Percentiles rank a stretch among this genome's conserved stretches.
phyloP scores from a whole-genome alignment of 176 grass and related monocot species.

The Stipa capillata region DNA sequence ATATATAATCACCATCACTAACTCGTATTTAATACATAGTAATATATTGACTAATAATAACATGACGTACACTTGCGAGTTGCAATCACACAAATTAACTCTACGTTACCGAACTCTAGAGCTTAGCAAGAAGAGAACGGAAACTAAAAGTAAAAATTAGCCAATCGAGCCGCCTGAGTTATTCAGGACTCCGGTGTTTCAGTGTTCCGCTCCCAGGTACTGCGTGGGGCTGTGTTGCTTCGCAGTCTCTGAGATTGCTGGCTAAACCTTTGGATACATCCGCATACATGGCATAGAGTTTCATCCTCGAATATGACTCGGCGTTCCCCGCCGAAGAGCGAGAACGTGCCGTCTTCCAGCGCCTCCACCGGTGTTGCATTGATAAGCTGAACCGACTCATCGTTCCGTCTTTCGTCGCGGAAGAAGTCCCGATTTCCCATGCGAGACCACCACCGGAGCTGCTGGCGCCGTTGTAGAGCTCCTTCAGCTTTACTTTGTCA shows the following conservation, averaged over 20 bases:
- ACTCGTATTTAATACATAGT: too few relatives aligned
- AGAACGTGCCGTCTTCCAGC: neutral
- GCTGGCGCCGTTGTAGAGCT: neutral
- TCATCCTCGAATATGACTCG: neutral
- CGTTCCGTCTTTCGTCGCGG: neutral
- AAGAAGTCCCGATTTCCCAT: neutral
- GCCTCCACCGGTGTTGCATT: neutral
- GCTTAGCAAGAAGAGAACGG: too few relatives aligned
- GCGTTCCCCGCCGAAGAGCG: neutral
- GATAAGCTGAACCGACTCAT: neutral
- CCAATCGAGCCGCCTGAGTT: neutral
- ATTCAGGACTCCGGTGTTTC: neutral
- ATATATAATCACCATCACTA: too few relatives aligned
- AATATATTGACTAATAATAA: too few relatives aligned
- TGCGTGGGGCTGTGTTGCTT: neutral
- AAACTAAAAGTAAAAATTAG: neutral
- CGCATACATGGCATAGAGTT: neutral
- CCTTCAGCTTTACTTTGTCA: neutral
- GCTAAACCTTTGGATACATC: neutral
- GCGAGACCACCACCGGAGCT: neutral
- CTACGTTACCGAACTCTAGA: too few relatives aligned
- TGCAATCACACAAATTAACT: too few relatives aligned
- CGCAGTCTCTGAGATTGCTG: neutral
- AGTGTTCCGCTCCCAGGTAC: neutral
- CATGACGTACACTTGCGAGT: too few relatives aligned